Evolutionary conservation across 2,329 filamentous ascomycete genomes (phyloP).

Genomic region (Ascochyta clinopodiicola): DNA sequence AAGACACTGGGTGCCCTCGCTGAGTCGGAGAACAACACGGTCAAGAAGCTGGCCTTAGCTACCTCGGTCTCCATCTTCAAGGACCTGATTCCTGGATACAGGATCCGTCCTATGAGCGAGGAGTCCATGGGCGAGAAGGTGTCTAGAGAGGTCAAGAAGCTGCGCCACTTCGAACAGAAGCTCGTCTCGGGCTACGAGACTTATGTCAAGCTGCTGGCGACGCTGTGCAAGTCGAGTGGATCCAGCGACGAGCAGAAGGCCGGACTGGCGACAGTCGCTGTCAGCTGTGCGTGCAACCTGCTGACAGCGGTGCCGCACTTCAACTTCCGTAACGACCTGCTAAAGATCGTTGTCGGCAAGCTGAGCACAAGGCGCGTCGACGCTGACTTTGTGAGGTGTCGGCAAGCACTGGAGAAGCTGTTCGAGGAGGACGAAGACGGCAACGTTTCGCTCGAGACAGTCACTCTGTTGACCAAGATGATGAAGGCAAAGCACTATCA

Average conservation of each 20-base stretch:
- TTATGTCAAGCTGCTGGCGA: slow-evolving; percentile 79
- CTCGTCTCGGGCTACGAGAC: slow-evolving; percentile 83
- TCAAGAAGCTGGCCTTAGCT: slow-evolving; percentile 85
- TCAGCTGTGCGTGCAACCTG: slow-evolving; percentile 84
- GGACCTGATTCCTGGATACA: slow-evolving; percentile 94
- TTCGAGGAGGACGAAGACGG: slow-evolving; percentile 92
- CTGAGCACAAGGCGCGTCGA: slow-evolving; percentile 76
- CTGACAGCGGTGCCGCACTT: slow-evolving; percentile 89
- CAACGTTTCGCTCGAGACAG: slow-evolving; percentile 83
- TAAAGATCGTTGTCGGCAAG: slow-evolving; percentile 86
- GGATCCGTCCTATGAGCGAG: slow-evolving; percentile 82
- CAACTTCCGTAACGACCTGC: slow-evolving; percentile 88
- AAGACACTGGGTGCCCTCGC: slow-evolving; percentile 78
- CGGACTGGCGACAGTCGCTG: slow-evolving; percentile 73
- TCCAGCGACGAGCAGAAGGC: slow-evolving; percentile 47
- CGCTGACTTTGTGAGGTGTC: slow-evolving; percentile 77
- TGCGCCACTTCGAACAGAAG: slow-evolving; percentile 86
- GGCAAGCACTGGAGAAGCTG: slow-evolving; percentile 78
- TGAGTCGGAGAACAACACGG: slow-evolving; percentile 70
- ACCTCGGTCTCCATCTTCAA: slow-evolving; percentile 92
- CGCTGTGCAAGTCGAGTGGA: slow-evolving; percentile 66
- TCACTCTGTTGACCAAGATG: slow-evolving; percentile 88
- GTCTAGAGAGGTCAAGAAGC: slow-evolving; percentile 86
- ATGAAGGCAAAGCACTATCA: slow-evolving; percentile 86
- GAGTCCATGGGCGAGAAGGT: slow-evolving; percentile 78